Base-by-base conservation (phyloP, 2,329 filamentous ascomycete species). In the Magnaporthiopsis rhizophila region DNA sequence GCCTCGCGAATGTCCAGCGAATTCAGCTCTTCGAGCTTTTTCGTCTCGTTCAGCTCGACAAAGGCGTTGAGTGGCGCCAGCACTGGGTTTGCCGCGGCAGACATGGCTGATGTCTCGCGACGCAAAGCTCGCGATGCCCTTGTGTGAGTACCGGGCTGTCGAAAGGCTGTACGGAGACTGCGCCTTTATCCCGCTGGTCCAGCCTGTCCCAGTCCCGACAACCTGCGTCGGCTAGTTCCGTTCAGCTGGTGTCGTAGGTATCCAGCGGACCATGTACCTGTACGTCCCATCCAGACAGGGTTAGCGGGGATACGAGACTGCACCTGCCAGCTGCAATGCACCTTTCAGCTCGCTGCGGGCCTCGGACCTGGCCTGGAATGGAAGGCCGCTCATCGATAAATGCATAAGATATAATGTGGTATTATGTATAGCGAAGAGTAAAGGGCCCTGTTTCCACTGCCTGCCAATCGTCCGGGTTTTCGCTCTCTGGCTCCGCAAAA, bases 401-500 rank as follows among this genome's bases (percentile, higher is more conserved):
- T 15, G 38, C 38, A 50, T 50, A 50, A 50, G 4, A 30, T 5
- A 3, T 1, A 18, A 18, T 3, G 15, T 50, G 18, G 6, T 7
- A 50, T 21, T 50, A 21, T 50, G 12, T 50, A 21, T 60, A 60
- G 12, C 58, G 58, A 3, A 60, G 58, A 5, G 12, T 21, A 21
- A 34, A 60, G 30, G 58, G 58, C 18, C n/a, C 58, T 15, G 58
- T 60, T 28, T 60, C 58, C 21, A 60, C 30, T 7, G 58, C n/a
- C 58, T 60, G 58, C 58, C 58, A 60, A 11, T 60, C 21, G 15
- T 28, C 30, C 4, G 8, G 26, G 12, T 34, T 36, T 7, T 18
- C 5, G 30, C 21, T 28, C 2, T 60, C 58, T 18, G 30, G 28
- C 13, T n/a, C 30, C 9, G 21, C 58, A 36, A 60, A 60, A 21